A percentile compares a stretch with the other conserved stretches of the same genome.
Conservation (phyloP, 2,329 filamentous ascomycete genomes). For the Cercospora citrullina region DNA sequence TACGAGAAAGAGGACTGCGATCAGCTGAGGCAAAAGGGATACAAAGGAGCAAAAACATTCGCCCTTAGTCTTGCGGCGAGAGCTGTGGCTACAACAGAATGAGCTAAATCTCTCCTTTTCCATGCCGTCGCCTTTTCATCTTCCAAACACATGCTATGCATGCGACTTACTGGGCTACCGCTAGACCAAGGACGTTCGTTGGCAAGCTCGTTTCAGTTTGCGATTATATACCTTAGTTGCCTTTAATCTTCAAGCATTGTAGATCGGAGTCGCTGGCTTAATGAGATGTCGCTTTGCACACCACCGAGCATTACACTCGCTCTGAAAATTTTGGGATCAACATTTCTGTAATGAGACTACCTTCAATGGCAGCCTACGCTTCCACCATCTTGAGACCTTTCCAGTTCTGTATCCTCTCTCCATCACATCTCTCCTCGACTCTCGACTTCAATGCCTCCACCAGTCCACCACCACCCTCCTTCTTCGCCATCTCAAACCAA, state of each 20-base stretch:
- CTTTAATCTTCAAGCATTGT: too few relatives aligned
- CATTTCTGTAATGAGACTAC: background rate
- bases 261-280: too few relatives aligned
- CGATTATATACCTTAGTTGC: too few relatives aligned
- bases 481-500: conserved; percentile 66
- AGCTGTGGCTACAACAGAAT: too few relatives aligned
- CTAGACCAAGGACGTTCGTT: background rate
- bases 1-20: too few relatives aligned
- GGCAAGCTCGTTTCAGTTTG: too few relatives aligned
- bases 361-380: background rate
- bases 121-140: too few relatives aligned
- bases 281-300: background rate
- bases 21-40: background rate
- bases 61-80: background rate
- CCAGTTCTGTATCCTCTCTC: conserved; percentile 66
- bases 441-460: conserved; percentile 57
- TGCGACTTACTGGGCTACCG: background rate
- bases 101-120: too few relatives aligned
- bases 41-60: background rate
- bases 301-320: background rate
- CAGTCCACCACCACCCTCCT: conserved; percentile 44
- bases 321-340: background rate
- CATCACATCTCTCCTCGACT: conserved; percentile 66
- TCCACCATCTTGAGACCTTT: conserved; percentile 42
- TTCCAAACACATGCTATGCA: background rate